Conservation (phyloP, 164 flowering plant species). For the Brasenia schreberi region DNA sequence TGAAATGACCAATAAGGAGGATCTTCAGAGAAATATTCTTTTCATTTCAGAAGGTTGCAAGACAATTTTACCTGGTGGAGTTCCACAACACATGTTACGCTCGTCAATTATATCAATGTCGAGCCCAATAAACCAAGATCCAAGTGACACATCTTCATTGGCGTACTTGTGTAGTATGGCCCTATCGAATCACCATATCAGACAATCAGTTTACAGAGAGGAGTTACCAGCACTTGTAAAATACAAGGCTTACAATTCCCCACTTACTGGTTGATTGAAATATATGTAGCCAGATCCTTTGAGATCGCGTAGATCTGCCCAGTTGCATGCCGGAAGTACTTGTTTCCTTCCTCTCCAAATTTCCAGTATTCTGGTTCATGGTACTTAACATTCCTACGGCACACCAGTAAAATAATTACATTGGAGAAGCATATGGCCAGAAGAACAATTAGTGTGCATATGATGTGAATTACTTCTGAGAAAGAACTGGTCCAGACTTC, state of each 20-base stretch:
- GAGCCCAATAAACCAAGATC: constrained; percentile 88
- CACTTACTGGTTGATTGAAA: constrained; percentile 75
- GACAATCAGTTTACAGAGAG: not conserved
- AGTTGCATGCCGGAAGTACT: constrained; percentile 87
- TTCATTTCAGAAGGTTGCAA: too few relatives aligned
- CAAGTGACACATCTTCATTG: constrained; percentile 88
- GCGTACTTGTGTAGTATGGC: constrained; percentile 78
- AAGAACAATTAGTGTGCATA: not conserved
- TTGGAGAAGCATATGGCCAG: not conserved
- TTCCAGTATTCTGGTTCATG: constrained; percentile 91
- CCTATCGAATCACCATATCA: constrained; percentile 24
- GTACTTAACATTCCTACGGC: constrained; percentile 59
- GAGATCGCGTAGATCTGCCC: constrained; percentile 89
- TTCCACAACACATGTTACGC: constrained; percentile 80
- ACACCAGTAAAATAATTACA: not conserved
- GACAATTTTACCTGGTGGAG: constrained; percentile 57
- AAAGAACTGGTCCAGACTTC: constrained; percentile 2
- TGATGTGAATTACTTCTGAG: not conserved
- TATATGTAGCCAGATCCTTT: constrained; percentile 75
- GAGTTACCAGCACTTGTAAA: not conserved
- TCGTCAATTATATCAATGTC: constrained; percentile 87
- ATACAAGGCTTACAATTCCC: not conserved
- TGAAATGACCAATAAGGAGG: too few relatives aligned
- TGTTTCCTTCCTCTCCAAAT: constrained; percentile 88
- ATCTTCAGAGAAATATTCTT: too few relatives aligned